Base-by-base conservation (phyloP, 2,329 filamentous ascomycete genomes). In the Ophiostoma sp. region DNA sequence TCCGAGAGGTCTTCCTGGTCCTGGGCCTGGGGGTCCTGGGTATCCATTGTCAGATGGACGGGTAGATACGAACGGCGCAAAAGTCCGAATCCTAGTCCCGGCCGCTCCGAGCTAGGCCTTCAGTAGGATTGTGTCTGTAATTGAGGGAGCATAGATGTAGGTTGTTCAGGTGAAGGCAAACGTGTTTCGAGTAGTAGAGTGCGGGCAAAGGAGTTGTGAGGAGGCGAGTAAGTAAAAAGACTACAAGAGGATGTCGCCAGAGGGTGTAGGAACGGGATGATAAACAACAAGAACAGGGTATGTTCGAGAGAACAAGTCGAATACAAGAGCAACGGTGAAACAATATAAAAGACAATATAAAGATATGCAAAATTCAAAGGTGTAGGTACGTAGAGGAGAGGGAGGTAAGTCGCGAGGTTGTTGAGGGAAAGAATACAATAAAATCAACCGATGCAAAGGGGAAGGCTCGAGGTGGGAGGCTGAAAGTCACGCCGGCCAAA, bases 1-100 rank as follows among this genome's bases (percentile, higher is more conserved):
- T 44, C 48, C 6, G 67, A 62, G 15, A 68, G n/a, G 6, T 39
- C 52, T 27, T 68, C 65, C n/a, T 67, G 39, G 39, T 67, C 65
- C 44, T 48, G 17, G 44, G 2, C 44, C 44, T 48, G 44, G 6
- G 44, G 17, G 17, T 48, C 17, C n/a, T 67, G 39, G 23, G 4
- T 3, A 23, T 17, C 39, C 65, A 67, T 67, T 4, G 13, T 44
- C 39, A 31, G 36, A 48, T 67, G 39, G 23, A 15, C 23, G n/a
- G 65, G 39, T 15, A 67, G 36, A 67, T 6, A 23, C 65, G 39
- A 41, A 67, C 39, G 23, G 39, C 65, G 35, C 62, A 39, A 65
- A 65, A 65, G 62, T 39, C 35, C 62, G 62, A 39, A 15, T 65
- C 62, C n/a, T 23, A 8, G 20, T 1, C 20, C 33, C 35, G n/a